Evolutionary conservation across 768 basidiomycete species (phyloP).

Genomic region (Lactarius quietus): DNA sequence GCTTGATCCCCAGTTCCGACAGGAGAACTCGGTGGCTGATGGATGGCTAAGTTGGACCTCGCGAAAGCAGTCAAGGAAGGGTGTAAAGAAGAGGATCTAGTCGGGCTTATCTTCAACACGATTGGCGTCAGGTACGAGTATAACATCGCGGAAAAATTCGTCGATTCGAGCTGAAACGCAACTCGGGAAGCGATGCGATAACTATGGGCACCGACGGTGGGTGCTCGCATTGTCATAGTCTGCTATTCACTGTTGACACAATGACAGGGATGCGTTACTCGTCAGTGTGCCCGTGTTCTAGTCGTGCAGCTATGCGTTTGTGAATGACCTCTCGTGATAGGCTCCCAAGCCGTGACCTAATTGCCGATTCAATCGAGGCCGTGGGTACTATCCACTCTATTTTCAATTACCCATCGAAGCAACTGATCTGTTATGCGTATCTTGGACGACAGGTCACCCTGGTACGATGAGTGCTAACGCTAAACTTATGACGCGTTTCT

Average conservation of each 20-base stretch:
- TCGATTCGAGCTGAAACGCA: not conserved
- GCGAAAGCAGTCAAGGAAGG: slow-evolving; percentile 79
- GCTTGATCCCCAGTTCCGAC: not conserved
- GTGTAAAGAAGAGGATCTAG: slow-evolving; percentile 73
- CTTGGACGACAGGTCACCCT: slow-evolving; percentile 46
- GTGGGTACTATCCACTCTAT: slow-evolving; percentile 36
- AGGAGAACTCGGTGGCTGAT: slow-evolving; percentile 2
- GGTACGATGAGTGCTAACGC: slow-evolving; percentile 34
- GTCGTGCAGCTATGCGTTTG: not conserved
- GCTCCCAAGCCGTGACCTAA: slow-evolving; percentile 82
- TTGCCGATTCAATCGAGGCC: slow-evolving; percentile 86
- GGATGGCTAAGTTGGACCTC: slow-evolving; percentile 58
- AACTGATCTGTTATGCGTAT: not conserved
- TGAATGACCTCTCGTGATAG: slow-evolving; percentile 35
- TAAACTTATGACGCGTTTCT: not conserved
- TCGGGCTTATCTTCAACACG: slow-evolving; percentile 82
- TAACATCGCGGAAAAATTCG: not conserved
- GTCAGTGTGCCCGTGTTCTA: slow-evolving; percentile 44
- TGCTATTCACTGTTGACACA: slow-evolving; percentile 5
- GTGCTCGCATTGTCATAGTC: slow-evolving; percentile 23
- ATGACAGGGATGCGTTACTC: slow-evolving; percentile 79
- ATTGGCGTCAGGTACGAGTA: slow-evolving; percentile 70
- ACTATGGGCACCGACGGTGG: slow-evolving; percentile 86
- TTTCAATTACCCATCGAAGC: not conserved
- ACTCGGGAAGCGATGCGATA: slow-evolving; percentile 63